These are phyloP conservation scores for Cymodocea nodosa DNA, from an alignment of 116 monocot genomes.

Conservation along the genomic window DNA sequence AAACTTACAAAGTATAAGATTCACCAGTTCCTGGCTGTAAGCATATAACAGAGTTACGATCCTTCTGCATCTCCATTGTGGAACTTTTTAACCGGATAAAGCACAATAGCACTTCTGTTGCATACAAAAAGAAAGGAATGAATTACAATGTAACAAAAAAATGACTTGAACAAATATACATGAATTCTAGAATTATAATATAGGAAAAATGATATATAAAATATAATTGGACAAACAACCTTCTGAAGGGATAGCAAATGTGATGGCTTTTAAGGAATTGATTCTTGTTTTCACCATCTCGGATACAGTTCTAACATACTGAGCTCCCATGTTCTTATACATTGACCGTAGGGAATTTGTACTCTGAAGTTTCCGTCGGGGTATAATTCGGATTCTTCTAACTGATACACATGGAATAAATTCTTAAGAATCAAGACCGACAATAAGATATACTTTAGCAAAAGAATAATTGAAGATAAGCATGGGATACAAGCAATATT, in stretches of 20 bases:
- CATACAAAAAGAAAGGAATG: not conserved
- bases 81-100: conserved; percentile 52
- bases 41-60: conserved; percentile 20
- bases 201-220: not conserved
- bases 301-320: conserved; percentile 60
- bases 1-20: conserved; percentile 63
- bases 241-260: conserved; percentile 40
- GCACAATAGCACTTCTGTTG: conserved; percentile 47
- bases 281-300: conserved; percentile 52
- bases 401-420: conserved; percentile 25
- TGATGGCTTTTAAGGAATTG: conserved; percentile 40
- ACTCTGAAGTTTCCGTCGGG: conserved; percentile 35
- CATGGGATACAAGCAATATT: too few species aligned
- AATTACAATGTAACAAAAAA: not conserved
- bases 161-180: not conserved
- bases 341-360: conserved; percentile 40
- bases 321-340: conserved; percentile 49
- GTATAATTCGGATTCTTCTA: conserved; percentile 48
- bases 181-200: not conserved
- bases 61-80: conserved; percentile 15
- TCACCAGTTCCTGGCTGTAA: conserved; percentile 65
- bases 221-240: conserved; percentile 23
- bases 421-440: not conserved
- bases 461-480: not conserved
- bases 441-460: not conserved